Percentiles rank a stretch among this genome's conserved stretches.
phyloP scores from a whole-genome alignment of 2,329 filamentous ascomycete species.

The Dactylellina haptotyla region DNA sequence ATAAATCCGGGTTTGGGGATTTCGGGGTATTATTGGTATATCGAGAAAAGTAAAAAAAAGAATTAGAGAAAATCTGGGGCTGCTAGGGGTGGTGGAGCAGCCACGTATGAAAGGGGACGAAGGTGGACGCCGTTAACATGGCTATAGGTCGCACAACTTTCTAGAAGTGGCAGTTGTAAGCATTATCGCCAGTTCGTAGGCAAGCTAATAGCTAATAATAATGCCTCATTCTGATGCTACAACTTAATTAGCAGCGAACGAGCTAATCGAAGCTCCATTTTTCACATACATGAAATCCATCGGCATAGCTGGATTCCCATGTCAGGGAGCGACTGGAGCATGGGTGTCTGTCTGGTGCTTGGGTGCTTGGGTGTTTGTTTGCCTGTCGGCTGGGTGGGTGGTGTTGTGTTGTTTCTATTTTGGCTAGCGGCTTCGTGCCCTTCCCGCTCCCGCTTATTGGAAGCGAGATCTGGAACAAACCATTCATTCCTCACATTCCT shows the following conservation, averaged over 20 bases:
- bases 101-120: conserved; percentile 43
- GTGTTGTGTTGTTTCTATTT: conserved; percentile 50
- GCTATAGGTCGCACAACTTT: conserved; percentile 33
- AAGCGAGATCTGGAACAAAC: conserved; percentile 54
- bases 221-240: conserved; percentile 25
- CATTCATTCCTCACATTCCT: not conserved
- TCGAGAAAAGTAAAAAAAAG: not conserved
- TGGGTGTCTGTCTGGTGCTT: not conserved
- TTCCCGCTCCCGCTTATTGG: conserved; percentile 54
- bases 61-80: conserved; percentile 4
- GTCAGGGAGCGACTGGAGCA: not conserved
- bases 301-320: not conserved
- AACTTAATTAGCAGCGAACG: not conserved
- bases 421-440: conserved; percentile 54
- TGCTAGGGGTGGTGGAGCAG: conserved; percentile 45
- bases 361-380: conserved; percentile 6
- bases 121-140: conserved; percentile 27
- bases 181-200: conserved; percentile 5
- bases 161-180: conserved; percentile 48
- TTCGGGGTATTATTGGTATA: conserved; percentile 30
- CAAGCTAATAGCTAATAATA: conserved; percentile 11
- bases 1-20: conserved; percentile 17
- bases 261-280: not conserved
- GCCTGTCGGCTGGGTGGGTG: not conserved
- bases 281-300: not conserved